Percentiles rank a stretch among this genome's conserved stretches.
phyloP scores from a whole-genome alignment of 2,329 filamentous ascomycete genomes.

The Xylaria sp. region DNA sequence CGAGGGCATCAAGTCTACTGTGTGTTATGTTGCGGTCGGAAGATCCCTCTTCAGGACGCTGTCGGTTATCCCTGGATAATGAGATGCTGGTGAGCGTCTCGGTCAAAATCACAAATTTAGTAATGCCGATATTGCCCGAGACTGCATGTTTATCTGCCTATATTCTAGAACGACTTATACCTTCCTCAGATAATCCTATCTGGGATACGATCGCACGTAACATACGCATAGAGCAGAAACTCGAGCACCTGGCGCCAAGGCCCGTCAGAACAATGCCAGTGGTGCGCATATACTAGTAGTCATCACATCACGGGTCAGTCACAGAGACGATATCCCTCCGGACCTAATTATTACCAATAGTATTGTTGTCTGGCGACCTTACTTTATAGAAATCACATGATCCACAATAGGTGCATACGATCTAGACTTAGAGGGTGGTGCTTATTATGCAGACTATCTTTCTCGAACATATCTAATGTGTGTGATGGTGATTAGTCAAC shows the following conservation, averaged over 20 bases:
- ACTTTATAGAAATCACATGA: conserved; percentile 18
- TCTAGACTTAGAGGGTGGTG: conserved; percentile 17
- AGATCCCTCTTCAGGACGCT: conserved; percentile 1
- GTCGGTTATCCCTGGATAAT: conserved; percentile 31
- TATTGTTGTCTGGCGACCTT: conserved; percentile 20
- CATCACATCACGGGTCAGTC: not conserved
- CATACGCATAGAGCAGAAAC: not conserved
- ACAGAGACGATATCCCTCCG: conserved; percentile 8
- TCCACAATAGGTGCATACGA: conserved; percentile 30
- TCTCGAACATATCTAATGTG: conserved; percentile 24
- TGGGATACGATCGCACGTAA: conserved; percentile 21
- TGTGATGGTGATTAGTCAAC: conserved; percentile 15
- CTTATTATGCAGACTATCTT: conserved; percentile 32
- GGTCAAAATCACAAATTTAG: conserved; percentile 26
- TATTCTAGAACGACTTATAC: conserved; percentile 28
- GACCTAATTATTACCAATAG: conserved; percentile 19
- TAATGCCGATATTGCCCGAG: conserved; percentile 40
- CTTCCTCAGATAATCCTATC: conserved; percentile 14
- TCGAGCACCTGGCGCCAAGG: not conserved
- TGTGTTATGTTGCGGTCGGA: conserved; percentile 8
- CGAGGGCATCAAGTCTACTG: conserved; percentile 2
- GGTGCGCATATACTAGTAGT: not conserved
- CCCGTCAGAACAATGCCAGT: not conserved
- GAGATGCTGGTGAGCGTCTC: conserved; percentile 13
- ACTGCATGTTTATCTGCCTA: conserved; percentile 4